Conservation (phyloP, 257 asterid species). For the Haberlea rhodopensis region DNA sequence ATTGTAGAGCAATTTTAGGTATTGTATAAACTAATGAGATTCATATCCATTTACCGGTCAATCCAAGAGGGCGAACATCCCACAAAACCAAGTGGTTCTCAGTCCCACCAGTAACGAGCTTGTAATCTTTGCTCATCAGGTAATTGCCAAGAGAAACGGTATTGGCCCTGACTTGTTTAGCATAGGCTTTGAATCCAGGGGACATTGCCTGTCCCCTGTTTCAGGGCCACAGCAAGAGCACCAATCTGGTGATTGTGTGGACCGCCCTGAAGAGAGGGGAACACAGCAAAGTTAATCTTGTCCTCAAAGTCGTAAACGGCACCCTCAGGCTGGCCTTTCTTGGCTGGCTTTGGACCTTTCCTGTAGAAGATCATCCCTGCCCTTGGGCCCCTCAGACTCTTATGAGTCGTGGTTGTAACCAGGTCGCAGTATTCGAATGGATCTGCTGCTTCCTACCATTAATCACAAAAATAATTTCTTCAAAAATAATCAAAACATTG, state of each 20-base stretch:
- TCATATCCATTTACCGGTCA: constrained; percentile 65
- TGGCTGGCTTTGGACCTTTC: constrained; percentile 75
- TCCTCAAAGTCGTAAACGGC: constrained; percentile 90
- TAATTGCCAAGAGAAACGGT: constrained; percentile 85
- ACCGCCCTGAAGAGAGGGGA: constrained; percentile 97
- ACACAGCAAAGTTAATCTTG: constrained; percentile 89
- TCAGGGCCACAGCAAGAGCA: constrained; percentile 94
- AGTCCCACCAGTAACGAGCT: constrained; percentile 84
- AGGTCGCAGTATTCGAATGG: constrained; percentile 90
- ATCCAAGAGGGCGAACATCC: constrained; percentile 98
- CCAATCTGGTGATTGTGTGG: constrained; percentile 99
- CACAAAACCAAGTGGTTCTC: constrained; percentile 97
- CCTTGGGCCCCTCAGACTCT: constrained; percentile 91
- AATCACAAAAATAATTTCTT: not conserved
- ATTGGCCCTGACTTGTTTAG: constrained; percentile 90
- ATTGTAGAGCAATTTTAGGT: not conserved
- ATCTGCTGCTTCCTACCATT: constrained; percentile 76
- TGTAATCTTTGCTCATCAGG: constrained; percentile 83
- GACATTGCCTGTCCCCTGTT: constrained; percentile 83
- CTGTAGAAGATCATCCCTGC: constrained; percentile 92
- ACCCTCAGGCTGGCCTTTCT: constrained; percentile 85
- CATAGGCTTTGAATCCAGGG: constrained; percentile 88
- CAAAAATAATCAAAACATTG: not conserved
- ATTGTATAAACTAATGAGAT: not conserved
- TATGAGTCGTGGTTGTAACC: constrained; percentile 97